A percentile compares a stretch with the other conserved stretches of the same genome.
These are phyloP conservation scores for Picochlorum sp. DNA, from an alignment of 139 green algal species.

Conservation along the genomic window DNA sequence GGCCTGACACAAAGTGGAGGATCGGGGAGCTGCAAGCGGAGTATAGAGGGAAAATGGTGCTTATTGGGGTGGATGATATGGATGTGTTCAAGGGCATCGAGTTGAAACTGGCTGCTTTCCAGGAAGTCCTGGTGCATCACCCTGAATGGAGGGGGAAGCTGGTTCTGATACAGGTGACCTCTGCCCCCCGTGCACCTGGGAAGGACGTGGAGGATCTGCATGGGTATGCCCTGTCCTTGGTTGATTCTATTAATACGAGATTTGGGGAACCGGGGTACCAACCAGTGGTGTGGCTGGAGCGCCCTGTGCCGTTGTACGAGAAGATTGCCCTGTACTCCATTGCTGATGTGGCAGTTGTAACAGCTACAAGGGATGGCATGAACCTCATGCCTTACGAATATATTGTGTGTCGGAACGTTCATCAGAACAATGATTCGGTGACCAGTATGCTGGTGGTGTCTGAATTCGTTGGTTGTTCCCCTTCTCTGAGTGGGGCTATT, in stretches of 20 bases:
- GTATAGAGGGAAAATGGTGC: constrained; percentile 52
- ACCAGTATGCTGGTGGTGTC: constrained; percentile 73
- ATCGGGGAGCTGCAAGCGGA: constrained; percentile 75
- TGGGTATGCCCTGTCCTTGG: constrained; percentile 43
- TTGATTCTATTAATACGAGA: constrained; percentile 56
- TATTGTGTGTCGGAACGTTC: constrained; percentile 78
- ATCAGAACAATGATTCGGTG: background rate
- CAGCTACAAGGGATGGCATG: constrained; percentile 80
- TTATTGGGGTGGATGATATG: constrained; percentile 93
- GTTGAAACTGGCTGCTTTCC: constrained; percentile 66
- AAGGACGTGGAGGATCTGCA: constrained; percentile 75
- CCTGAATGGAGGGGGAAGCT: constrained; percentile 68
- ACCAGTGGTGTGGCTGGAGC: constrained; percentile 80
- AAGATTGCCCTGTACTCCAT: constrained; percentile 81
- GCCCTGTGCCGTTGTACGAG: constrained; percentile 85
- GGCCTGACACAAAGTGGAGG: constrained; percentile 83
- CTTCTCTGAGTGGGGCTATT: constrained; percentile 83
- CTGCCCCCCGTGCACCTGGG: constrained; percentile 35
- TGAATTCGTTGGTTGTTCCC: constrained; percentile 98
- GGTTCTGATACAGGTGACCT: constrained; percentile 78
- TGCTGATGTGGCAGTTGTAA: constrained; percentile 73
- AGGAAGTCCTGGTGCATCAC: constrained; percentile 77
- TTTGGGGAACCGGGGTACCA: constrained; percentile 38
- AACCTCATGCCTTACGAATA: constrained; percentile 97
- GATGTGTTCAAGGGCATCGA: constrained; percentile 93